phyloP scores from a whole-genome alignment of 2,329 filamentous ascomycete genomes.

The Fusarium fracticaudum region DNA sequence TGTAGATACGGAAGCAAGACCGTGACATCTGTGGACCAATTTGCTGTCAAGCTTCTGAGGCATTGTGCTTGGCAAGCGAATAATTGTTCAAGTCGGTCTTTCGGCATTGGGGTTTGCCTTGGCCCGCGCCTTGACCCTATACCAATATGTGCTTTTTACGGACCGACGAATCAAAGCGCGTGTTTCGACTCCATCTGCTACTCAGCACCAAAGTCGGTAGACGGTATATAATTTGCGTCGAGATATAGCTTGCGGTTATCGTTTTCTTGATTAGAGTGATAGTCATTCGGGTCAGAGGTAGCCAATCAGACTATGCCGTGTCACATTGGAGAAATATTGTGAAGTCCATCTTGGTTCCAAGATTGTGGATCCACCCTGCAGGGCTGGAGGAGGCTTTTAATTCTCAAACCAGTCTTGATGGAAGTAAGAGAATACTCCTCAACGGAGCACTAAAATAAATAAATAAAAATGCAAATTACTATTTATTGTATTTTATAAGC shows the following conservation, averaged over 20 bases:
- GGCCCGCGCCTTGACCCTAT: neutral
- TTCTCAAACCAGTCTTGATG: fast-evolving
- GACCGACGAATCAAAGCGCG: neutral
- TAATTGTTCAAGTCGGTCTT: neutral
- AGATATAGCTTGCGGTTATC: neutral
- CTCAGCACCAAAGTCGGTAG: neutral
- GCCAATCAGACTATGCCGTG: neutral
- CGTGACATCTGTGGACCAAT: neutral
- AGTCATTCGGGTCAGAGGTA: fast-evolving
- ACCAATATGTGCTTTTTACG: neutral
- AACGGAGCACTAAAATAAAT: neutral
- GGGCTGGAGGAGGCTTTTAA: neutral
- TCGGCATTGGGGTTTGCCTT: neutral
- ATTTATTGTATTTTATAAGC: fast-evolving
- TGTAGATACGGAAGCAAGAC: neutral
- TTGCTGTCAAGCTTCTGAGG: neutral
- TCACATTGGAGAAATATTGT: neutral
- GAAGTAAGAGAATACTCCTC: fast-evolving
- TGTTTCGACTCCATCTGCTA: neutral
- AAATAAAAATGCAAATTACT: neutral
- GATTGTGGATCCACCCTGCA: neutral
- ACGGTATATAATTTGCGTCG: neutral
- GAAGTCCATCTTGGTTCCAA: no score
- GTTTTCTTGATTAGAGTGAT: no score
- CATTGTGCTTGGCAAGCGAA: neutral